Evolutionary conservation across 2,329 filamentous ascomycete species (phyloP).

Genomic region (Amylocarpus encephaloides): DNA sequence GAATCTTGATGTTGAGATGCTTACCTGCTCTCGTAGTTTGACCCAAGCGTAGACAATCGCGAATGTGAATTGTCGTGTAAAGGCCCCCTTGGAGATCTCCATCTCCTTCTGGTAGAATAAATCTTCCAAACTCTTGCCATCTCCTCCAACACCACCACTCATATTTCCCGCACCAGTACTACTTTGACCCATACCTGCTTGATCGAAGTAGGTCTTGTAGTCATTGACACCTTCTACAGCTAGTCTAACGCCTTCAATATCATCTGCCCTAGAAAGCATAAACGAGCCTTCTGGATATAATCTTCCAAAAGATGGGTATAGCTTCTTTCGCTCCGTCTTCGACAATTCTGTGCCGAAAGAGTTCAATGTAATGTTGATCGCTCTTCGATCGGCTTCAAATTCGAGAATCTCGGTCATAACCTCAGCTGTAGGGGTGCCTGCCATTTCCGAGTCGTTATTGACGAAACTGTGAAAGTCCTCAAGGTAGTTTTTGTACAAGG

Average conservation of each 20-base stretch:
- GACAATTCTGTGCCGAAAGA: constrained; percentile 94
- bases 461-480: constrained; percentile 97
- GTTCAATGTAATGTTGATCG: constrained; percentile 99
- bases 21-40: constrained; percentile 91
- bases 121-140: constrained; percentile 89
- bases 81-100: constrained; percentile 92
- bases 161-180: constrained; percentile 74
- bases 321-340: constrained; percentile 90
- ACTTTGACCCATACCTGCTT: constrained; percentile 71
- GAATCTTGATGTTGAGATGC: constrained; percentile 26
- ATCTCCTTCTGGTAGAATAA: constrained; percentile 99
- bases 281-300: constrained; percentile 90
- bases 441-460: constrained; percentile 80
- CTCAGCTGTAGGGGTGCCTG: constrained; percentile 81
- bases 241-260: constrained; percentile 86
- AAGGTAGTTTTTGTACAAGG: constrained; percentile 97
- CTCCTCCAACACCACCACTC: constrained; percentile 69
- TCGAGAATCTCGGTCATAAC: constrained; percentile 95
- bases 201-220: constrained; percentile 95
- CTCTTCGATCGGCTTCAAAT: constrained; percentile 92
- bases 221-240: constrained; percentile 90
- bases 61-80: constrained; percentile 92
- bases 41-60: constrained; percentile 97
- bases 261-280: constrained; percentile 92
- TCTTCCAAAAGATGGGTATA: constrained; percentile 87